Percentiles rank a stretch among this genome's conserved stretches.
Conservation (phyloP, 139 green algal genomes). For the Chlamydomonas sp. region DNA sequence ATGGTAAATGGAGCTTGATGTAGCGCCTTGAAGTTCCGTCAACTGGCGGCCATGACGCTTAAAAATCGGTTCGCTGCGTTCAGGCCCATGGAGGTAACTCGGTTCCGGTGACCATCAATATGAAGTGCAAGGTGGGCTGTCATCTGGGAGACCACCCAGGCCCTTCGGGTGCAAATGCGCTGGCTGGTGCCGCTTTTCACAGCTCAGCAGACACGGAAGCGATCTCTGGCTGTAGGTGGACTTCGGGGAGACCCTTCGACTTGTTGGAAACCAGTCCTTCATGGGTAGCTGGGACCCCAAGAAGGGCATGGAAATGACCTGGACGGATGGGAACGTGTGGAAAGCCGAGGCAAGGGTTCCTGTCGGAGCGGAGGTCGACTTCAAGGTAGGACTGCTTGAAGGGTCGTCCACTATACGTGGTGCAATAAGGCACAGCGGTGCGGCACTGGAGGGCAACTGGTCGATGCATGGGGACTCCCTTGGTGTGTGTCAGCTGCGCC, state of each 20-base stretch:
- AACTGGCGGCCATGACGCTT: too few species aligned
- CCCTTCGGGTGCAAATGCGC: neutral
- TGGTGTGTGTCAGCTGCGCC: too few species aligned
- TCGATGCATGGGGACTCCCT: too few species aligned
- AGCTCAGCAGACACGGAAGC: neutral
- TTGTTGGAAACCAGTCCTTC: slow-evolving; percentile 46
- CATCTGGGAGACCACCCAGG: neutral
- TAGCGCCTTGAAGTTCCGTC: too few species aligned
- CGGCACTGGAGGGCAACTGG: too few species aligned
- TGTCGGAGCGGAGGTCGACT: slow-evolving; percentile 59
- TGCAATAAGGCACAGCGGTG: neutral
- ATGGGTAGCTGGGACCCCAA: slow-evolving; percentile 63
- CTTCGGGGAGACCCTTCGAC: slow-evolving; percentile 52
- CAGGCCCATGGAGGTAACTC: neutral
- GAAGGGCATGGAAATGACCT: slow-evolving; percentile 55
- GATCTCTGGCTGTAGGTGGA: slow-evolving; percentile 28
- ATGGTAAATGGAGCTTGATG: too few species aligned
- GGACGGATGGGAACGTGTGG: slow-evolving; percentile 82
- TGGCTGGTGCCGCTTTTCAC: neutral
- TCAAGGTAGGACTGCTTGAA: slow-evolving; percentile 60
- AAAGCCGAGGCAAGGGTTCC: slow-evolving; percentile 50
- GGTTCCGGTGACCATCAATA: slow-evolving; percentile 12
- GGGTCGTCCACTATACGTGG: neutral
- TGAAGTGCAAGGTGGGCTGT: slow-evolving; percentile 22
- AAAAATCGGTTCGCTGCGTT: too few species aligned